Evolutionary conservation across 805 yeast species (phyloP), one percentile per base, ranked within the genome.

Genomic region (Myxozyma neotropica): DNA sequence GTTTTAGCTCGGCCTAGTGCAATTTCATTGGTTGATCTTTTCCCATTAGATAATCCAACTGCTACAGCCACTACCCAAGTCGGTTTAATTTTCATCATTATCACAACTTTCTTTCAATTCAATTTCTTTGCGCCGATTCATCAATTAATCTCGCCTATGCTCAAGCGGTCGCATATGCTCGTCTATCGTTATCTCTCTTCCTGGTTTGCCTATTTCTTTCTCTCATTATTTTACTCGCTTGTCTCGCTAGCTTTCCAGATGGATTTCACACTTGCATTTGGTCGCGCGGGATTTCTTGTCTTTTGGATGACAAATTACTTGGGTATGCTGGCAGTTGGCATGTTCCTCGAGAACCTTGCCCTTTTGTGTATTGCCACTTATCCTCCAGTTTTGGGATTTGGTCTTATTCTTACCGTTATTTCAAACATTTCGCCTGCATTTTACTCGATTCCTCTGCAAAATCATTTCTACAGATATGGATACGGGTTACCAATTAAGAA

Each of bases 311-410:
- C 83, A 35, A 78, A 84, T 5, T 88, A 76, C 70, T 66, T 88
- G 51, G 81, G 89, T 5, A 84, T 88, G 89, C 74, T 83, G 63
- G 89, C 92, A 0, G 86, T 87, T 36, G 95, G 95, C 59, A 82
- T 87, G 45, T 84, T 86, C 31, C 86, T 85, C 69, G 94, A 88
- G 72, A 82, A 85, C 62, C 74, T 81, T 66, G 83, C 84, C 0
- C 69, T 83, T 71, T 33, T 87, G 4, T 70, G 81, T 6, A 74
- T 85, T 49, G 72, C 83, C 4, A 57, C 76, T 15, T 77, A 78
- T 52, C 93, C 94, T 0, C 89, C 90, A 29, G 66, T 80, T 54
- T 65, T 86, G 50, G 91, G 92, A 0, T 81, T 86, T 67, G 87
- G 92, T 90, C 70, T 88, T 67, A 75, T 87, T 63, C 77, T 81